Evolutionary conservation across 495 filamentous ascomycete species (phyloP).

Genomic region (Xylona heveae): DNA sequence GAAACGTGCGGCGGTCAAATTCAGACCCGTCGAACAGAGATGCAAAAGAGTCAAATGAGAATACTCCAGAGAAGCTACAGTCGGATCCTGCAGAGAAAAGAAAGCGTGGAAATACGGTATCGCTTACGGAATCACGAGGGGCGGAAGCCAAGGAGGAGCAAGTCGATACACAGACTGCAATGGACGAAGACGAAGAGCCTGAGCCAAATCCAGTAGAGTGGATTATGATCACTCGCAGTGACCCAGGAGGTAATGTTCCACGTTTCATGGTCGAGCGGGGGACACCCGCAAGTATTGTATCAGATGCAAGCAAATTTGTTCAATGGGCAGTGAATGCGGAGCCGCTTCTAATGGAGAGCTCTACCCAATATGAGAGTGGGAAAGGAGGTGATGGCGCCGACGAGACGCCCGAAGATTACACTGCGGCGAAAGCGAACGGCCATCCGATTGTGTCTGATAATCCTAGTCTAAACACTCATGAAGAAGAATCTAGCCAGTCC

Average conservation of each 20-base stretch:
- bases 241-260: conserved; percentile 82
- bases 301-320: conserved; percentile 68
- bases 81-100: conserved; percentile 7
- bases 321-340: conserved; percentile 53
- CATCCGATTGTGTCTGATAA: neutral
- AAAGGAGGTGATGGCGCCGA: conserved; percentile 12
- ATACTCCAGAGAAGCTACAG: conserved; percentile 9
- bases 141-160: conserved; percentile 18
- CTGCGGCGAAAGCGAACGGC: conserved; percentile 4
- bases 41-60: conserved; percentile 1
- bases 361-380: conserved; percentile 19
- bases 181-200: conserved; percentile 17
- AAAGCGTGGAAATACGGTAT: conserved; percentile 25
- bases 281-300: conserved; percentile 64
- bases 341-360: conserved; percentile 17
- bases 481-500: no score
- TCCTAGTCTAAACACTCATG: no score
- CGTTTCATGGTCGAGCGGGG: conserved; percentile 88
- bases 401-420: conserved; percentile 1
- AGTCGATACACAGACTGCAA: conserved; percentile 16
- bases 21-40: conserved; percentile 1
- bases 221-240: conserved; percentile 91
- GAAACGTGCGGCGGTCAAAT: conserved; percentile 6
- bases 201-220: conserved; percentile 56
- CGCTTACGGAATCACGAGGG: conserved; percentile 21